These are phyloP conservation scores for Dunaliella primolecta DNA, from an alignment of 139 green algal genomes.

Conservation along the genomic window DNA sequence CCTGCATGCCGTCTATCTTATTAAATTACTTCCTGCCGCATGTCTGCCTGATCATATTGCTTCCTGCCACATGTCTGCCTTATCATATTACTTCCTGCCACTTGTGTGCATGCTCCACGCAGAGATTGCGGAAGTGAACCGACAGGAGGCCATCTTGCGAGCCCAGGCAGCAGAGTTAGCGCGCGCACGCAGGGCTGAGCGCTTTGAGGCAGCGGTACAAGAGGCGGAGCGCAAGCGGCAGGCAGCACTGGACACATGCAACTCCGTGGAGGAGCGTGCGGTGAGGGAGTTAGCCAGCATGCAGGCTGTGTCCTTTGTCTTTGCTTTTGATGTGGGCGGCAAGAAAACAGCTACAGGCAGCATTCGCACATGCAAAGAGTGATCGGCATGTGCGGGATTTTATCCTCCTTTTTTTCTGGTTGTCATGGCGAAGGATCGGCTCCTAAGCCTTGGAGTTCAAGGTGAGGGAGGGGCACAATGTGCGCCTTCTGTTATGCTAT, in stretches of 20 bases:
- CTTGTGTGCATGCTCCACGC: too few species aligned
- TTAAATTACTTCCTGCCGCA: neutral
- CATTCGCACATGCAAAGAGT: too few species aligned
- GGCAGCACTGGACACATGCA: neutral
- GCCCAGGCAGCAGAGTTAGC: neutral
- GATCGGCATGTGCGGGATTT: too few species aligned
- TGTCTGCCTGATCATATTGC: neutral
- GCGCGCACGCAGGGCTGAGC: neutral
- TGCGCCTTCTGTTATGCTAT: too few species aligned
- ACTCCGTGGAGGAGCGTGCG: neutral
- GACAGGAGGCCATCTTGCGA: neutral
- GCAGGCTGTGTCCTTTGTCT: too few species aligned
- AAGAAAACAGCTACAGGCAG: too few species aligned
- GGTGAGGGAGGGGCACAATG: too few species aligned
- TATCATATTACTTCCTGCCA: neutral
- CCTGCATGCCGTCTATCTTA: neutral
- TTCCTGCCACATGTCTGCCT: neutral
- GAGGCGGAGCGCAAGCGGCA: neutral
- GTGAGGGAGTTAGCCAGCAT: too few species aligned
- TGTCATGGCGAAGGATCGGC: too few species aligned
- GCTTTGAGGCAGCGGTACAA: neutral
- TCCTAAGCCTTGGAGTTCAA: too few species aligned
- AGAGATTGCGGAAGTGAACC: neutral
- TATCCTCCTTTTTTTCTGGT: too few species aligned
- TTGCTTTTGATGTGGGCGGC: too few species aligned